A percentile compares a stretch with the other conserved stretches of the same genome.
These are phyloP conservation scores for Parathielavia hyrcaniae DNA, from an alignment of 495 filamentous ascomycete species.

Conservation along the genomic window DNA sequence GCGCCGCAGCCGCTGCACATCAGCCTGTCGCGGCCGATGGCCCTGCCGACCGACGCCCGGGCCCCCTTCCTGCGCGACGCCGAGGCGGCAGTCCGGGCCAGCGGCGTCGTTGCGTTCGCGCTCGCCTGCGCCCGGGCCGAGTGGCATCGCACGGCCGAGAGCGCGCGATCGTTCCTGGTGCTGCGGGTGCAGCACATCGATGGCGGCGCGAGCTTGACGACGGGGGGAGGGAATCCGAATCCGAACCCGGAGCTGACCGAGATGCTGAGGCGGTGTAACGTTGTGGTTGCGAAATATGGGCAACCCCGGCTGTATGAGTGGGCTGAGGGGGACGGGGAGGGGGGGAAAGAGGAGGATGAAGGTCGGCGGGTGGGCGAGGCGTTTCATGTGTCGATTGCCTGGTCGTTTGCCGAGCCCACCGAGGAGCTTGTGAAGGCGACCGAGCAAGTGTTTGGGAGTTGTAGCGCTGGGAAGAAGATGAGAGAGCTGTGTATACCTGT, in stretches of 20 bases:
- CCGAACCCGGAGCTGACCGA: slow-evolving; percentile 52
- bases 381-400: slow-evolving; percentile 81
- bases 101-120: slow-evolving; percentile 34
- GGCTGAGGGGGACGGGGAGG: slow-evolving; percentile 23
- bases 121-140: slow-evolving; percentile 28
- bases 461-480: slow-evolving; percentile 18
- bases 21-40: slow-evolving; percentile 72
- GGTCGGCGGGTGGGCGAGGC: slow-evolving; percentile 27
- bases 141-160: slow-evolving; percentile 51
- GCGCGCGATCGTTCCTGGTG: slow-evolving; percentile 82
- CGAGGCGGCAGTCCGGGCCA: slow-evolving; percentile 25
- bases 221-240: not conserved
- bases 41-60: slow-evolving; percentile 59
- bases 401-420: slow-evolving; percentile 52
- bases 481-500: slow-evolving; percentile 38
- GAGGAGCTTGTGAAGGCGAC: slow-evolving; percentile 34
- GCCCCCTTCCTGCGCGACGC: slow-evolving; percentile 53
- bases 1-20: slow-evolving; percentile 81
- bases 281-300: slow-evolving; percentile 47
- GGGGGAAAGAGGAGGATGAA: not conserved
- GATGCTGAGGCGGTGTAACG: slow-evolving; percentile 62
- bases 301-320: slow-evolving; percentile 67
- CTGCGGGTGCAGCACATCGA: slow-evolving; percentile 44
- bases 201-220: not conserved
- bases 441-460: slow-evolving; percentile 24